Evolutionary conservation across 2,329 filamentous ascomycete genomes (phyloP).

Genomic region (Cordyceps militaris): DNA sequence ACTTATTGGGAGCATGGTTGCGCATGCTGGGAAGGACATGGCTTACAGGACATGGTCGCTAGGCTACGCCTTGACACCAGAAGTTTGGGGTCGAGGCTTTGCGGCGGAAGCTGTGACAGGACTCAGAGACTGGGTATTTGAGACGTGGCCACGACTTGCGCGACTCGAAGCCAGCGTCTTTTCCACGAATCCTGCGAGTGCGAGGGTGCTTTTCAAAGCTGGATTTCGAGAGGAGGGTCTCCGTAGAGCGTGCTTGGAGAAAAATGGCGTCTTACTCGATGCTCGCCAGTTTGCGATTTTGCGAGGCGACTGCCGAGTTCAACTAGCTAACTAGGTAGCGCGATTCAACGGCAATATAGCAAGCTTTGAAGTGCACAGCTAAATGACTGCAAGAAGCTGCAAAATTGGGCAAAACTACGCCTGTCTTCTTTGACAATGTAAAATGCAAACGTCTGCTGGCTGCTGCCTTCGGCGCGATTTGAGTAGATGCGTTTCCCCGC

Average conservation of each 20-base stretch:
- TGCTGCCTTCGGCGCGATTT: too few relatives aligned
- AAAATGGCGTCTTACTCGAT: conserved; percentile 32
- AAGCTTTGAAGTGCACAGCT: too few relatives aligned
- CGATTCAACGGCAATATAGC: background rate
- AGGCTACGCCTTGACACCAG: conserved; percentile 34
- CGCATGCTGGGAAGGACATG: conserved; percentile 25
- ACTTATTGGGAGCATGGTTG: conserved; percentile 30
- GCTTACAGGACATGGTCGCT: conserved; percentile 31
- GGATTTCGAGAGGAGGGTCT: background rate
- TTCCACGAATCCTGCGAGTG: conserved; percentile 28
- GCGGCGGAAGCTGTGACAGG: conserved; percentile 26
- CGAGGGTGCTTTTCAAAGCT: conserved; percentile 19
- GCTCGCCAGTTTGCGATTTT: conserved; percentile 21
- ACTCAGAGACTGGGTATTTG: conserved; percentile 34
- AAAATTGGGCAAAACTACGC: too few relatives aligned
- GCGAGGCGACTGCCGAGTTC: background rate
- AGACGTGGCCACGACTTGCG: conserved; percentile 24
- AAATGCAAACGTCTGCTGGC: too few relatives aligned
- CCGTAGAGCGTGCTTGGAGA: conserved; percentile 19
- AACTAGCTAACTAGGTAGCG: background rate
- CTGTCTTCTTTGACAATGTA: too few relatives aligned
- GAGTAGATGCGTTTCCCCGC: background rate
- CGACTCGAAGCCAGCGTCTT: conserved; percentile 31
- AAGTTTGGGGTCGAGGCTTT: conserved; percentile 34
- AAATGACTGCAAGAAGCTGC: too few relatives aligned